phyloP scores from a whole-genome alignment of 2,329 filamentous ascomycete genomes.

The Colletotrichum sp. region DNA sequence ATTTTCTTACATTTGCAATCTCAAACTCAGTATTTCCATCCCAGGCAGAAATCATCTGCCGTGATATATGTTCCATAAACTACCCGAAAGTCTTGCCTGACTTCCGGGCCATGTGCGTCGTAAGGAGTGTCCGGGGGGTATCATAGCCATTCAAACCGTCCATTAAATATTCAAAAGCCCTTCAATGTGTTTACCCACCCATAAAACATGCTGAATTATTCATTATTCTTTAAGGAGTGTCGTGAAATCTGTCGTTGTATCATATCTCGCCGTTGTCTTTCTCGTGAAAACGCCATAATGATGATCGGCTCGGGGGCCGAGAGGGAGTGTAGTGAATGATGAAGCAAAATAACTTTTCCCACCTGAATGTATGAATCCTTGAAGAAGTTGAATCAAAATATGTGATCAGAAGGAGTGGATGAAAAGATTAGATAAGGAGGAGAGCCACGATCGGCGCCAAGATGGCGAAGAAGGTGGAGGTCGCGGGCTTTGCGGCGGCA shows the following conservation, averaged over 20 bases:
- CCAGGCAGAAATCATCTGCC: neutral
- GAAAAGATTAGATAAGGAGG: neutral
- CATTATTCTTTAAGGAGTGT: conserved; percentile 9
- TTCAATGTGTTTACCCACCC: neutral
- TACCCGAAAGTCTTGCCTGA: neutral
- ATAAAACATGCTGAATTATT: conserved; percentile 1
- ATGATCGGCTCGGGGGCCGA: neutral
- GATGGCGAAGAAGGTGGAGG: neutral
- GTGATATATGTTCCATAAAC: neutral
- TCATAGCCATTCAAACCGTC: neutral
- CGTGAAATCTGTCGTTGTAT: conserved; percentile 5
- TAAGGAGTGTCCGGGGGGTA: conserved; percentile 16
- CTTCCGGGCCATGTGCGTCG: neutral
- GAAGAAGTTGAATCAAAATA: neutral
- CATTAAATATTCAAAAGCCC: neutral
- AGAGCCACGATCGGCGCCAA: conserved; percentile 9
- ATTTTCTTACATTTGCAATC: neutral
- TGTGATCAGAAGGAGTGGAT: neutral
- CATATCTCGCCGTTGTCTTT: neutral
- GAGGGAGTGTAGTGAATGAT: conserved; percentile 9
- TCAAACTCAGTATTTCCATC: neutral
- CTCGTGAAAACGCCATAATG: neutral
- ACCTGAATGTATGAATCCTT: neutral
- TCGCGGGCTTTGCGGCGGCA: neutral
- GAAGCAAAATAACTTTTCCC: neutral